Evolutionary conservation across 148 eudicot genomes (phyloP), one percentile per base, ranked within the genome.

Genomic region (Gaultheria prostrata): DNA sequence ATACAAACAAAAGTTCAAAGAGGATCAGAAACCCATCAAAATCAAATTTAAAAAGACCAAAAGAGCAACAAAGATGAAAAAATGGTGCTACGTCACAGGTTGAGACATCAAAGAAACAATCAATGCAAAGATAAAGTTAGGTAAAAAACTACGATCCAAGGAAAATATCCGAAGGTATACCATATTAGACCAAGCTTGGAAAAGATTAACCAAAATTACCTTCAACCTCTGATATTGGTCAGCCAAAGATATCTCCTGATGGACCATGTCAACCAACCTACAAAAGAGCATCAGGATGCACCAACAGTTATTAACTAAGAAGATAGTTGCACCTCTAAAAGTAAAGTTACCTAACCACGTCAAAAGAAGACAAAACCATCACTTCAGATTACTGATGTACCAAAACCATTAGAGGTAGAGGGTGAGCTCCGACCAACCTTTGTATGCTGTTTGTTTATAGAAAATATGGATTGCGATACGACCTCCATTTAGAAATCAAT

Each of bases 241-340:
- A 83, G 95, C 98, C 93, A 94, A 84, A 35, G 99, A 88, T 85
- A 97, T 82, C 87, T 97, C 99, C 92, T 93, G 94, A 86, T 94
- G 95, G 59, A 94, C 95, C 90, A 97, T 87, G 89, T 97, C 98
- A 80, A 94, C 85, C 86, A 97, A 89, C 91, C 99, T 97, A 88
- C 21, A 78, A 80, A 71, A 82, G 15, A 50, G 76, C 82, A 83
- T 32, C 73, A 84, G 70, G 35, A 85, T 35, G 28, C 28, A 74
- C 18, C 72, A 77, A 9, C 21, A 77, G 48, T 79, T 83, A 24
- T 49, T 54, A 88, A 39, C 45, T 18, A 56, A 63, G 65, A 35
- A 65, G 56, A 76, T 15, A 61, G 56, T 80, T 59, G 70, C 45
- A 33, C n/a, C 63, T 20, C 48, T 13, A 78, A 50, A 79, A 54